Evolutionary conservation across 1,284 basidiomycete species (phyloP).

Genomic region (Rhodofomes roseus): DNA sequence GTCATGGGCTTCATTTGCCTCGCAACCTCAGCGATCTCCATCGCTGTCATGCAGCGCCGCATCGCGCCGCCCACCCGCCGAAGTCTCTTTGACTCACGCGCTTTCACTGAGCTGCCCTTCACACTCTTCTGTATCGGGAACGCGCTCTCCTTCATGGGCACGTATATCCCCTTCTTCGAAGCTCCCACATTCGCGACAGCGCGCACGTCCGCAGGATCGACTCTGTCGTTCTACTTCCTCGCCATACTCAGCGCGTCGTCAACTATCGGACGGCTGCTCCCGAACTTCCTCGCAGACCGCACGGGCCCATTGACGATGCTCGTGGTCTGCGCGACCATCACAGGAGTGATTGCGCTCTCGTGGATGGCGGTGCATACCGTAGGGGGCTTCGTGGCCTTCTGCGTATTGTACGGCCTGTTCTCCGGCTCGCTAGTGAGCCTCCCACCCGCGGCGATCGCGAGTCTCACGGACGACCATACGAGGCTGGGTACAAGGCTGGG

Average conservation of each 20-base stretch:
- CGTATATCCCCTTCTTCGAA: constrained; percentile 11
- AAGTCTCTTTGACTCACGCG: constrained; percentile 2
- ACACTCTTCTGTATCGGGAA: constrained; percentile 4
- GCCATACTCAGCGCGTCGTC: constrained; percentile 18
- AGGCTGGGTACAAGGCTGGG: constrained; percentile 8
- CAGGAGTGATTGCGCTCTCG: constrained; percentile 18
- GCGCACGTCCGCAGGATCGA: constrained; percentile 1
- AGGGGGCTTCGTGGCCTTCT: constrained; percentile 17
- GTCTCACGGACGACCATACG: constrained; percentile 4
- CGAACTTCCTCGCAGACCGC: constrained; percentile 18
- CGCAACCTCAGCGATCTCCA: constrained; percentile 2
- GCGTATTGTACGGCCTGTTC: constrained; percentile 25
- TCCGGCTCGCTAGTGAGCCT: constrained; percentile 15
- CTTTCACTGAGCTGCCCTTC: constrained; percentile 6
- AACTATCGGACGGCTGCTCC: constrained; percentile 16
- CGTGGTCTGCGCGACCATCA: constrained; percentile 5
- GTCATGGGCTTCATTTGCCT: constrained; percentile 10
- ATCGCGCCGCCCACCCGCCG: neutral
- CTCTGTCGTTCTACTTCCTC: constrained; percentile 14
- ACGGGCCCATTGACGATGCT: constrained; percentile 21
- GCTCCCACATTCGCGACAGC: constrained; percentile 3
- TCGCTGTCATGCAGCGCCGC: constrained; percentile 6
- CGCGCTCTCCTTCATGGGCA: constrained; percentile 7
- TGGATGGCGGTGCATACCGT: constrained; percentile 17
- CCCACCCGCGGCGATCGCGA: constrained; percentile 3